phyloP scores from a whole-genome alignment of 768 basidiomycete species.

The Suillus subluteus region DNA sequence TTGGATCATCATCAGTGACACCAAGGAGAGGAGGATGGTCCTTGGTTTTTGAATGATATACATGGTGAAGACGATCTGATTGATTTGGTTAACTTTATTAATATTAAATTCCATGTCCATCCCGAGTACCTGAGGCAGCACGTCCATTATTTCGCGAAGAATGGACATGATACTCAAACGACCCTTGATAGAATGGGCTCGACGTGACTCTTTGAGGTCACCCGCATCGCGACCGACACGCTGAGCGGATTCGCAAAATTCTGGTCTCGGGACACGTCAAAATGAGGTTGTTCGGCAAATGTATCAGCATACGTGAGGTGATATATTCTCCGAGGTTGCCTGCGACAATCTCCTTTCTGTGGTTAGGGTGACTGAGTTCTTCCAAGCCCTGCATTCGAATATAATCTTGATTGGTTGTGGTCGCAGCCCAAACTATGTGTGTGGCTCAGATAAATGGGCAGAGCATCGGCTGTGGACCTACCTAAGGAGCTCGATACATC shows the following conservation, averaged over 20 bases:
- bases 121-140: constrained; percentile 51
- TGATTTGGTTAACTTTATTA: too few species aligned
- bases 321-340: constrained; percentile 61
- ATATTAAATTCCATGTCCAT: too few species aligned
- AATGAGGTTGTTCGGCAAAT: too few species aligned
- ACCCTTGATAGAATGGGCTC: constrained; percentile 35
- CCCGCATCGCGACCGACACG: constrained; percentile 44
- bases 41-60: too few species aligned
- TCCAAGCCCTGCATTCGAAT: constrained; percentile 68
- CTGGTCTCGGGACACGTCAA: constrained; percentile 20
- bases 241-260: constrained; percentile 29
- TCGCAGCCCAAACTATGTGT: constrained; percentile 67
- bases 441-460: background rate
- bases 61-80: too few species aligned
- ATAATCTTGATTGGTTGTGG: constrained; percentile 63
- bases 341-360: constrained; percentile 79
- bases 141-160: constrained; percentile 56
- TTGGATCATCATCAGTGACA: too few species aligned
- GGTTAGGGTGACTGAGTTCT: constrained; percentile 50
- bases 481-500: constrained; percentile 29
- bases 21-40: too few species aligned
- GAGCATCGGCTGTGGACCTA: constrained; percentile 18
- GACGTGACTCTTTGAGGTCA: constrained; percentile 34
- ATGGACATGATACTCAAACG: constrained; percentile 40
- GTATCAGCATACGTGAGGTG: constrained; percentile 46